Percentiles rank a stretch among this genome's conserved stretches.
These are phyloP conservation scores for Vanilla planifolia DNA, from an alignment of 106 monocot species.

Conservation along the genomic window DNA sequence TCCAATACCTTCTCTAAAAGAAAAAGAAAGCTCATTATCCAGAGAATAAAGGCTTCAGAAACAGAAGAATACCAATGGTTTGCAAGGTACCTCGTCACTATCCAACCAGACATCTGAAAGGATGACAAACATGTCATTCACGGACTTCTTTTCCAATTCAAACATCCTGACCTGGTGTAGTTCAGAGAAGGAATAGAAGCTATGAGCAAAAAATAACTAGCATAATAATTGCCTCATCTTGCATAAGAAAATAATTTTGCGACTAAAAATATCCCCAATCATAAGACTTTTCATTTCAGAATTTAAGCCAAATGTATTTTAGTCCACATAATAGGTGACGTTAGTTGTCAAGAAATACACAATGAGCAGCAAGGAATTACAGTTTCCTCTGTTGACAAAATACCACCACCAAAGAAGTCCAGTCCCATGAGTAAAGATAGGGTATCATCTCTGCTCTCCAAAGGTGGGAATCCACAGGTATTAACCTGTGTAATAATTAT, in stretches of 20 bases:
- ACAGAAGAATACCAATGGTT: background rate
- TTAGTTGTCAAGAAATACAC: background rate
- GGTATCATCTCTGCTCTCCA: slow-evolving; percentile 85
- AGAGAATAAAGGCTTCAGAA: slow-evolving; percentile 15
- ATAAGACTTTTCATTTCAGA: no score
- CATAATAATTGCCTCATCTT: background rate
- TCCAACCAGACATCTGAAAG: slow-evolving; percentile 99
- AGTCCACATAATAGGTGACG: background rate
- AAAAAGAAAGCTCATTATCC: slow-evolving; percentile 14
- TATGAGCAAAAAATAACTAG: background rate
- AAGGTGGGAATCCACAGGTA: slow-evolving; percentile 97
- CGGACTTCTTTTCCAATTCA: slow-evolving; percentile 75
- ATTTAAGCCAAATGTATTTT: no score
- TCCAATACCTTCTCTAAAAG: slow-evolving; percentile 77
- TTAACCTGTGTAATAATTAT: slow-evolving; percentile 46
- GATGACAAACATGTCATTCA: slow-evolving; percentile 98
- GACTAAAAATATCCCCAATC: no score
- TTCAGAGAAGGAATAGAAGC: slow-evolving; percentile 2
- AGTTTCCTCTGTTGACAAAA: slow-evolving; percentile 76
- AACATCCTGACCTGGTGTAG: slow-evolving; percentile 57
- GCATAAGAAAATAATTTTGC: background rate
- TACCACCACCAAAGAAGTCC: slow-evolving; percentile 88
- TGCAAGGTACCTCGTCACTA: slow-evolving; percentile 62
- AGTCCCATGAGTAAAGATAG: slow-evolving; percentile 72
- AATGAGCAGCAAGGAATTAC: slow-evolving; percentile 32